Evolutionary conservation across 495 filamentous ascomycete species (phyloP), one percentile per base, ranked within the genome.

Genomic region (Paragyromitra xinjiangensis): DNA sequence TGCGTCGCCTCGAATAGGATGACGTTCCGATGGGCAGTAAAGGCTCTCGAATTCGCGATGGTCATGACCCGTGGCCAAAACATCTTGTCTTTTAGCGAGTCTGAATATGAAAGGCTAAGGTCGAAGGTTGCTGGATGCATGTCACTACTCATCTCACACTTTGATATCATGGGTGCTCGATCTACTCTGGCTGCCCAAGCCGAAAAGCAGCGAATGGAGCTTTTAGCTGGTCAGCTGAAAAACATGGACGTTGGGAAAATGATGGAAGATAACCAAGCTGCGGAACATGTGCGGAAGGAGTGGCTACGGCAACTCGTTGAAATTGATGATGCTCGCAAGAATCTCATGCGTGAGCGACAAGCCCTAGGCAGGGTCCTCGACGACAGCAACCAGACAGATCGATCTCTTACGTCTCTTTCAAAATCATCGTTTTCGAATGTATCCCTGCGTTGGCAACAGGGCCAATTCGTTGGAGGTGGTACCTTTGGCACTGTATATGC

Each of bases 401-500:
- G 95, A 22, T 97, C 95, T 56, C 89, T 99, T 40, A 97, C 95
- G 0, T 95, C 92, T 75, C 88, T 99, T 14, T 97, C 94, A 3
- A 77, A 79, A 69, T 94, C 95, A 0, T 96, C 94, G 58, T 93
- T 95, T 22, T 97, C 94, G 3, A 97, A 97, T 82, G 93, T 98
- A 65, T 94, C 91, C 64, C 88, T 98, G 83, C 90, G 96, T 45
- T 99, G 95, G 95, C 95, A 98, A 83, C 95, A 97, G 85, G 95
- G 95, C 59, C 93, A 97, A 79, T 98, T 95, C 83, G 93, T 99
- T 65, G 95, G 95, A 26, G 95, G 96, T 50, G 95, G 95, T 75
- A 97, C 95, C 0, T 99, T 99, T 81, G 95, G 95, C 26, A 97
- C 94, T 45, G 95, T 99, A 48, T 98, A 98, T 81, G 93, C 93